These are phyloP conservation scores for Monascus ruber DNA, from an alignment of 2,329 filamentous ascomycete species.

Conservation along the genomic window DNA sequence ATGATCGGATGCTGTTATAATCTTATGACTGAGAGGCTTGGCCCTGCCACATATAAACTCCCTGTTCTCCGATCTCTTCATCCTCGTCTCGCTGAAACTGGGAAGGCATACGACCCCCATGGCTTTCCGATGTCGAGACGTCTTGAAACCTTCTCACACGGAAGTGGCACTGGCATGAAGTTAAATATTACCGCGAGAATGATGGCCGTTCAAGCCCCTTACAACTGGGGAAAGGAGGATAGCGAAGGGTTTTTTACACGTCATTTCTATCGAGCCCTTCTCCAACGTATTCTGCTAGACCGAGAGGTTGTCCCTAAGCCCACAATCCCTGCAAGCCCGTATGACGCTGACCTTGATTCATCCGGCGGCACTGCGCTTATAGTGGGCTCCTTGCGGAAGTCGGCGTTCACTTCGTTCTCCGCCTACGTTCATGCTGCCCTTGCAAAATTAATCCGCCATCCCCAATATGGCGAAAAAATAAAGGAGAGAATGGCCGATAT, in stretches of 20 bases:
- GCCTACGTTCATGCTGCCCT: conserved; percentile 74
- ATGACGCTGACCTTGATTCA: conserved; percentile 9
- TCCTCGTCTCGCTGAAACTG: conserved; percentile 55
- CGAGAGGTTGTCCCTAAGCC: conserved; percentile 59
- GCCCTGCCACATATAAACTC: conserved; percentile 76
- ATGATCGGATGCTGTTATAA: conserved; percentile 99
- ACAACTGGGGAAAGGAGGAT: conserved; percentile 76
- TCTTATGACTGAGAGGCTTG: conserved; percentile 78
- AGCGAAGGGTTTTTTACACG: conserved; percentile 82
- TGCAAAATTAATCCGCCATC: conserved; percentile 56
- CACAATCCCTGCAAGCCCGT: conserved; percentile 16
- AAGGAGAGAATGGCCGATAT: conserved; percentile 54
- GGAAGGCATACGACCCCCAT: conserved; percentile 67
- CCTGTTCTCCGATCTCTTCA: conserved; percentile 66
- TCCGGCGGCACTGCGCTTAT: conserved; percentile 62
- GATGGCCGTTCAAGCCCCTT: conserved; percentile 94
- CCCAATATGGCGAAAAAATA: conserved; percentile 50
- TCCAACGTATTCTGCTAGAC: conserved; percentile 89
- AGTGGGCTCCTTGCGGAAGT: conserved; percentile 72
- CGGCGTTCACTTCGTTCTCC: conserved; percentile 62
- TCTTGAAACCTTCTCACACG: conserved; percentile 47
- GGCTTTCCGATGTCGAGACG: conserved; percentile 85
- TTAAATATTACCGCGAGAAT: conserved; percentile 94
- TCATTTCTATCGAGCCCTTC: conserved; percentile 81
- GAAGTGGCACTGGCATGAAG: conserved; percentile 52